Conservation (phyloP, 768 basidiomycete species). For the Collybia mongolica region DNA sequence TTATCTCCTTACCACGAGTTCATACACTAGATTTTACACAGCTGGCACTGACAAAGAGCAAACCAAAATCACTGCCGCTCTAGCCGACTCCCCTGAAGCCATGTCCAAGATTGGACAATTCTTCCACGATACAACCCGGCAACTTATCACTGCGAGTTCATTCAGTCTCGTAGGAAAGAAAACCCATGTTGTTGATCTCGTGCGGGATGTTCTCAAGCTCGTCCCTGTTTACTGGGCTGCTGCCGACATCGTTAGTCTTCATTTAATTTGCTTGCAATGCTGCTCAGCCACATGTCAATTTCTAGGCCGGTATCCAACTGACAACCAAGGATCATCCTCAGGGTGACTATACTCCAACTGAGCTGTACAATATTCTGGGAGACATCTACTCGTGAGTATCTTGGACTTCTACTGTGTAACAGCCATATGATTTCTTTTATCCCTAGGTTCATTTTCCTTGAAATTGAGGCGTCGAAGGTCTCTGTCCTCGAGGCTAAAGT, state of each 20-base stretch:
- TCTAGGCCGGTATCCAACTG: slow-evolving; percentile 70
- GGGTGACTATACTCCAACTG: slow-evolving; percentile 62
- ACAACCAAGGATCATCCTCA: slow-evolving; percentile 50
- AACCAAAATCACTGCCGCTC: slow-evolving; percentile 41
- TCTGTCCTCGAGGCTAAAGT: slow-evolving; percentile 55
- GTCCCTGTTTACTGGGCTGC: slow-evolving; percentile 74
- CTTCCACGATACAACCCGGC: slow-evolving; percentile 65
- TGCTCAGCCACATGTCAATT: neutral
- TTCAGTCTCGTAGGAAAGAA: slow-evolving; percentile 58
- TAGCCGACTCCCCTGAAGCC: slow-evolving; percentile 47
- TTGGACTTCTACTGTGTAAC: neutral
- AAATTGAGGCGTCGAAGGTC: slow-evolving; percentile 57
- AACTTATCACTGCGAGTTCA: slow-evolving; percentile 53
- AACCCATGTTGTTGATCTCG: slow-evolving; percentile 58
- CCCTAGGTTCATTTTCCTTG: slow-evolving; percentile 76
- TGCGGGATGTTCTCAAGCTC: slow-evolving; percentile 62
- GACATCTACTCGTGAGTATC: slow-evolving; percentile 67
- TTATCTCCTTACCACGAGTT: too few relatives aligned
- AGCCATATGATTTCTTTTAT: neutral
- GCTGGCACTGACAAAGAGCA: slow-evolving; percentile 51
- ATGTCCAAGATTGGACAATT: slow-evolving; percentile 52
- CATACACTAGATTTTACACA: slow-evolving; percentile 59
- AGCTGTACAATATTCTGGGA: slow-evolving; percentile 62
- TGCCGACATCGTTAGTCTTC: slow-evolving; percentile 55
- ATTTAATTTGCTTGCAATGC: neutral